phyloP scores from a whole-genome alignment of 192 early-diverging fungal species.

The Paraglomus occultum region DNA sequence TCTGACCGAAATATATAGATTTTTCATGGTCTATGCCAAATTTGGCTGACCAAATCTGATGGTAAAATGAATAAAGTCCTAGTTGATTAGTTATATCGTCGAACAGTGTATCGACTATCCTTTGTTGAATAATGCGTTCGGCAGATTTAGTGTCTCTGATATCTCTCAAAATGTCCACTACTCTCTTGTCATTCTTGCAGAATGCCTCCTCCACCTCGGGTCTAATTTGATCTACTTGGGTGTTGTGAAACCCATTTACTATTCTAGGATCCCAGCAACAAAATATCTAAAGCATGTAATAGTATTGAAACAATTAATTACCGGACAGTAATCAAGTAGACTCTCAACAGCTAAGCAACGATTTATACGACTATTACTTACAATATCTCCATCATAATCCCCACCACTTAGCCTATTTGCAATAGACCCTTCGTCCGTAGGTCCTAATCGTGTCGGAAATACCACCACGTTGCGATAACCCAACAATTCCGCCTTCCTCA shows the following conservation, averaged over 20 bases:
- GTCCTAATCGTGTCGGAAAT: slow-evolving; percentile 1
- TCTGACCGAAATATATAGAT: slow-evolving; percentile 35
- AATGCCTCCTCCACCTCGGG: slow-evolving; percentile 27
- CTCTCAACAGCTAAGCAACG: not conserved
- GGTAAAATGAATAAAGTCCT: slow-evolving; percentile 4
- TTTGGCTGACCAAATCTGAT: not conserved
- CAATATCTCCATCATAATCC: slow-evolving; percentile 31
- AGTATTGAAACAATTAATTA: slow-evolving; percentile 2
- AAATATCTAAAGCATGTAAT: slow-evolving; percentile 29
- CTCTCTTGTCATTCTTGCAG: slow-evolving; percentile 12
- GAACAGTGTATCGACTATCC: not conserved
- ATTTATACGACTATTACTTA: slow-evolving; percentile 3
- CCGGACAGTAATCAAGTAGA: not conserved
- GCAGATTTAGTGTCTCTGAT: too few relatives aligned
- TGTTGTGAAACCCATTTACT: slow-evolving; percentile 20
- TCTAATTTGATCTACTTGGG: not conserved
- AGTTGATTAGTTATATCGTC: not conserved
- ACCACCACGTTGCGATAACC: slow-evolving; percentile 24
- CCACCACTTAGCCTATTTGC: slow-evolving; percentile 18
- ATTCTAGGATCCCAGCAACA: slow-evolving; percentile 42
- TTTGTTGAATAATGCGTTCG: not conserved
- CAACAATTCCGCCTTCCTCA: slow-evolving; percentile 1
- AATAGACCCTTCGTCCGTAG: not conserved
- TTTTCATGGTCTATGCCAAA: slow-evolving; percentile 22
- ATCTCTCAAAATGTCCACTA: not conserved